Evolutionary conservation across 371 early-diverging fungal genomes (phyloP).

Genomic region (Mortierella sp.): DNA sequence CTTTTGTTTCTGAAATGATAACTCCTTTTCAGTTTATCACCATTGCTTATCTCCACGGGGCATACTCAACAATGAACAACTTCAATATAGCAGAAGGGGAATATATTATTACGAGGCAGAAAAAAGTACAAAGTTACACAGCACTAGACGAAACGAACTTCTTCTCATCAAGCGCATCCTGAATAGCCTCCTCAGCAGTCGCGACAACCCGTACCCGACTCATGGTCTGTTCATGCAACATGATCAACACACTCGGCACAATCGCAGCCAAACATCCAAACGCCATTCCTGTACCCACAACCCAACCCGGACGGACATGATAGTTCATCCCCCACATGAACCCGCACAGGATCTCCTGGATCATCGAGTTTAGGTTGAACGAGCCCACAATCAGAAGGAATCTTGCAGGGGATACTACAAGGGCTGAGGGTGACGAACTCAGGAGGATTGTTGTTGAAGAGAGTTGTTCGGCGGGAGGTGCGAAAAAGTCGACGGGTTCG

Average conservation of each 20-base stretch:
- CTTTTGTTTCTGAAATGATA: no score
- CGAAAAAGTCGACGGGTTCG: conserved; percentile 52
- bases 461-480: background rate
- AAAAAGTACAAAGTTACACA: background rate
- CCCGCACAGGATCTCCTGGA: conserved; percentile 53
- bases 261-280: conserved; percentile 49
- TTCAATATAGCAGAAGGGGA: background rate
- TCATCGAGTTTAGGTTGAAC: conserved; percentile 51
- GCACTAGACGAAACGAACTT: background rate
- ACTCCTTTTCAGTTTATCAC: no score
- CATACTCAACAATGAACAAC: no score
- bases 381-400: conserved; percentile 38
- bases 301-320: conserved; percentile 46
- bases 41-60: no score
- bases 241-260: conserved; percentile 50
- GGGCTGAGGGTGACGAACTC: conserved; percentile 10
- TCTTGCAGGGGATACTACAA: conserved; percentile 20
- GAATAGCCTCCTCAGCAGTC: conserved; percentile 40
- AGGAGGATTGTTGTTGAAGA: conserved; percentile 1
- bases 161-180: conserved; percentile 42
- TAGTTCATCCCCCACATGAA: conserved; percentile 59
- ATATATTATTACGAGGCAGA: background rate
- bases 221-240: conserved; percentile 43
- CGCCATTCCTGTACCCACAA: conserved; percentile 42
- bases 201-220: conserved; percentile 34